Evolutionary conservation across 306 rosid genomes (phyloP).

Genomic region (Castanea mollissima): DNA sequence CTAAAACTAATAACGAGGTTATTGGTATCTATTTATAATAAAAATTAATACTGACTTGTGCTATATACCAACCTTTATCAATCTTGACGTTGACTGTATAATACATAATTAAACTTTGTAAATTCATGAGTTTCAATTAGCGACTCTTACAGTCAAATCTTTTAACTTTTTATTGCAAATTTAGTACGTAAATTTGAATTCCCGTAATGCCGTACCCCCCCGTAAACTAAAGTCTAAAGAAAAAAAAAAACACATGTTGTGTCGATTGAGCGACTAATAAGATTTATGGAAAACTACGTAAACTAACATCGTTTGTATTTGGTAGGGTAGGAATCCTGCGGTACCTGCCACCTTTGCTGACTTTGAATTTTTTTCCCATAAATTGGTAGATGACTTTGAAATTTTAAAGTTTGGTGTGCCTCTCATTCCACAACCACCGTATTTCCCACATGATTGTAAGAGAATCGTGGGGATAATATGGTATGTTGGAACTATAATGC

Average conservation of each 20-base stretch:
- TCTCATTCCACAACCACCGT: slow-evolving; percentile 26
- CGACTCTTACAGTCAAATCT: no score
- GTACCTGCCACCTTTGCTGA: slow-evolving; percentile 9
- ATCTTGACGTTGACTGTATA: not conserved
- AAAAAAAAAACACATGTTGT: not conserved
- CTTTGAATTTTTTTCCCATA: not conserved
- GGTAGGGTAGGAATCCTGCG: slow-evolving; percentile 11
- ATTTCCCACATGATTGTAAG: not conserved
- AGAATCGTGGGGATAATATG: not conserved
- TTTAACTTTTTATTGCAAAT: not conserved
- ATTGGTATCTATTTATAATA: not conserved
- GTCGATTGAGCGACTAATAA: not conserved
- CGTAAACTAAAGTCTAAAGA: not conserved
- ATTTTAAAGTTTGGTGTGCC: slow-evolving; percentile 18
- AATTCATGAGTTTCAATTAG: no score
- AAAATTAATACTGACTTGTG: not conserved
- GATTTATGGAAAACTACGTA: not conserved
- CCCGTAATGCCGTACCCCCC: not conserved
- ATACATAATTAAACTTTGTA: no score
- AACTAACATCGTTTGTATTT: not conserved
- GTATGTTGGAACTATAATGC: slow-evolving; percentile 1
- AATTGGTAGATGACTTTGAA: slow-evolving; percentile 19
- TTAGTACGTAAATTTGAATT: not conserved
- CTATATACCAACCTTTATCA: not conserved
- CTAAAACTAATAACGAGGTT: not conserved